A percentile compares a stretch with the other conserved stretches of the same genome.
These are phyloP conservation scores for Escovopsis sp. DNA, from an alignment of 2,329 filamentous ascomycete genomes.

Conservation along the genomic window DNA sequence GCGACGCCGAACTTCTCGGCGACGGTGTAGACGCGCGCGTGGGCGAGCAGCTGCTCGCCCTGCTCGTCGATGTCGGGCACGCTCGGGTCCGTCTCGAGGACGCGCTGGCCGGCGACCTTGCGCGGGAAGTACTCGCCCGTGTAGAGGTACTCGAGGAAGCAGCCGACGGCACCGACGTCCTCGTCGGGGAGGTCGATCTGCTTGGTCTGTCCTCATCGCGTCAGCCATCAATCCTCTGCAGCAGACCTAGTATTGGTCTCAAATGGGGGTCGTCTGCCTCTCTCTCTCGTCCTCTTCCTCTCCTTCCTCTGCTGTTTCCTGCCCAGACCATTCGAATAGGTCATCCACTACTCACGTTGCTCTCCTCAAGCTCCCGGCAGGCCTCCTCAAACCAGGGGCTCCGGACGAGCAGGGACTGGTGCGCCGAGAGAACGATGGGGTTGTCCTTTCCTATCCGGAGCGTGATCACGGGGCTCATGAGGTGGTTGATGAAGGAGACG, in stretches of 20 bases:
- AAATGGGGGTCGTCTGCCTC: too few relatives aligned
- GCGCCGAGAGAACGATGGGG: slow-evolving; percentile 54
- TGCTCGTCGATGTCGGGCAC: slow-evolving; percentile 54
- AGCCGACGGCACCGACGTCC: slow-evolving; percentile 20
- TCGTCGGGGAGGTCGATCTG: slow-evolving; percentile 45
- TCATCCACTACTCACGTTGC: slow-evolving; percentile 27
- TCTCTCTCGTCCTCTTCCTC: background rate
- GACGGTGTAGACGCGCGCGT: slow-evolving; percentile 79
- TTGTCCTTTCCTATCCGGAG: slow-evolving; percentile 49
- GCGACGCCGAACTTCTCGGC: slow-evolving; percentile 61
- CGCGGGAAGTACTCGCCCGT: slow-evolving; percentile 53
- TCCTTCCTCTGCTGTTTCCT: too few relatives aligned
- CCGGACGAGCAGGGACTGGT: slow-evolving; percentile 59
- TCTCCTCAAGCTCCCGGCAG: slow-evolving; percentile 46
- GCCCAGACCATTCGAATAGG: too few relatives aligned
- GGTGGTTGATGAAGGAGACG: slow-evolving; percentile 38
- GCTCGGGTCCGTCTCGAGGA: slow-evolving; percentile 53
- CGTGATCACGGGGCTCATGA: slow-evolving; percentile 54
- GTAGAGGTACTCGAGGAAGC: slow-evolving; percentile 26
- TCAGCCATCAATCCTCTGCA: too few relatives aligned
- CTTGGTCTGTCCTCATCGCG: slow-evolving; percentile 39
- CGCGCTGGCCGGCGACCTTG: slow-evolving; percentile 44
- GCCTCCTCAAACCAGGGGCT: slow-evolving; percentile 60
- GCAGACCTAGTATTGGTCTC: too few relatives aligned
- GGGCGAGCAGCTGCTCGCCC: slow-evolving; percentile 73